Evolutionary conservation across 495 filamentous ascomycete species (phyloP).

Genomic region (Podospora australis): DNA sequence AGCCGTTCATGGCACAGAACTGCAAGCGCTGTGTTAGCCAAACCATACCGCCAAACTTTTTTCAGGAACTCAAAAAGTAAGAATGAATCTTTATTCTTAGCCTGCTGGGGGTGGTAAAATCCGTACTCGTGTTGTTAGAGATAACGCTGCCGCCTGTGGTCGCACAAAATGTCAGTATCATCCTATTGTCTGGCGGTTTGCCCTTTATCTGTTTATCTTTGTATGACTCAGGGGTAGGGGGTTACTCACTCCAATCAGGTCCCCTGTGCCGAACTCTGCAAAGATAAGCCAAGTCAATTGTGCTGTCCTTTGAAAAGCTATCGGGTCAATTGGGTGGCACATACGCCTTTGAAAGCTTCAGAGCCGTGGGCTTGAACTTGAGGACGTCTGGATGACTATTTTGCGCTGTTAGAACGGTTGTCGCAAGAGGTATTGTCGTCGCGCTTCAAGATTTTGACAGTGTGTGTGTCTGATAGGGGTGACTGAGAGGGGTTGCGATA

Average conservation of each 20-base stretch:
- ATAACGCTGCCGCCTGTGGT: conserved; percentile 76
- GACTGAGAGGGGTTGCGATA: too few relatives aligned
- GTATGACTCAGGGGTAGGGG: conserved; percentile 18
- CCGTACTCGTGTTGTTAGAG: conserved; percentile 78
- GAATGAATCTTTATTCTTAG: background rate
- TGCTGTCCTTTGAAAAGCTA: conserved; percentile 15
- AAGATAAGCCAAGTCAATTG: conserved; percentile 37
- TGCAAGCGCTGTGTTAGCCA: conserved; percentile 37
- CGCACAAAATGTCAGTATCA: background rate
- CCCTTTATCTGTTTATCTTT: conserved; percentile 5
- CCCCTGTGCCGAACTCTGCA: conserved; percentile 86
- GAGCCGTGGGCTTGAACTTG: conserved; percentile 92
- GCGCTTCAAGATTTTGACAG: too few relatives aligned
- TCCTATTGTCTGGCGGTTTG: background rate
- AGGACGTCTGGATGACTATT: conserved; percentile 88
- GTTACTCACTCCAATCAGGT: conserved; percentile 91
- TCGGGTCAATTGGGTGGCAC: conserved; percentile 25
- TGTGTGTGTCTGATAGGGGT: too few relatives aligned
- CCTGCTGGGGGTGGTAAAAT: conserved; percentile 1
- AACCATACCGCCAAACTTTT: too few relatives aligned
- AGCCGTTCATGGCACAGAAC: conserved; percentile 96
- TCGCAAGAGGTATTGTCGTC: too few relatives aligned
- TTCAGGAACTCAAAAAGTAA: background rate
- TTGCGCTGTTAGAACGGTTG: conserved; percentile 15
- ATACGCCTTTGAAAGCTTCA: conserved; percentile 94